Base-by-base conservation (phyloP, 345 rosid genomes). In the Hypericum androsaemum region DNA sequence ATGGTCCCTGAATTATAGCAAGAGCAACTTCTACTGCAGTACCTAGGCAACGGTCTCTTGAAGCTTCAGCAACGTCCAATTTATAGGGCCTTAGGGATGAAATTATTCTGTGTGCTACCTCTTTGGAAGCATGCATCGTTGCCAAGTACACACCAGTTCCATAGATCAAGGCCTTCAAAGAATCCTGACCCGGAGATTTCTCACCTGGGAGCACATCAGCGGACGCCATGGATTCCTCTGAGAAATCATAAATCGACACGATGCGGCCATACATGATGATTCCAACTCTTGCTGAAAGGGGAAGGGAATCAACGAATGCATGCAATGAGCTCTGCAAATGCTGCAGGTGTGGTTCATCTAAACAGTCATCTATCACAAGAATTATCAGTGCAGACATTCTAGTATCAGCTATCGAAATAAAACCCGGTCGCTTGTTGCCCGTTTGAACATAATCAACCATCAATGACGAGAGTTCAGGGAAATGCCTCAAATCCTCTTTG, bases 121-220 rank as follows among this genome's bases (percentile, higher is more conserved):
- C 84, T 51, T 80, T 77, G 36, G 99, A 94, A 54, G 97, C 90
- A 76, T 88, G 95, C 90, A 94, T 80, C 1, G 97, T 85, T 15
- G 99, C 73, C 71, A 88, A 67, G 77, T 88, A 88, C 47, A 94
- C 72, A n/a, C 98, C 94, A 10, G 90, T 84, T 61, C 97, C 97
- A 50, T 83, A 94, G 39, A 94, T 75, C 78, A 94, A 74, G 43
- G 84, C 72, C 68, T 83, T 88, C 83, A 94, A 72, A 51, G 86
- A 70, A 56, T 86, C 99, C 58, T 72, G 72, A 39, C 73, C 66
- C 2, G 92, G 95, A 42, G 89, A 80, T 73, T 76, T 77, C 43
- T 79, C 94, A 62, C 99, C 97, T 57, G 92, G 82, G 64, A 94
- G 86, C 64, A 86, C 99, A 72, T 94, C 97, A 9, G 99, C 94